Base-by-base conservation (phyloP, 148 eudicot genomes). In the Persicaria tinctoria region DNA sequence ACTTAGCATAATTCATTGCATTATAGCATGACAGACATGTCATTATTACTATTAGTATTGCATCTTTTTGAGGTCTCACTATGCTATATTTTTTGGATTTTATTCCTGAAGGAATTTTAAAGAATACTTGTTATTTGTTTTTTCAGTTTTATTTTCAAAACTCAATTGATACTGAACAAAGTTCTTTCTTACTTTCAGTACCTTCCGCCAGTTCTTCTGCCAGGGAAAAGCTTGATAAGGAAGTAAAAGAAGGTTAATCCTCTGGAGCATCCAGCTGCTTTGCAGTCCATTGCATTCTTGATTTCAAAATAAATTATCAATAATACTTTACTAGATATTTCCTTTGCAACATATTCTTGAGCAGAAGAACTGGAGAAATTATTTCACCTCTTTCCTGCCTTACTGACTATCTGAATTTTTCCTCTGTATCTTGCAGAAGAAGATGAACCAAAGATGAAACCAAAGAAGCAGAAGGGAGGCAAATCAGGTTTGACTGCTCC, bases 401-500 rank as follows among this genome's bases (percentile, higher is more conserved):
- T 27, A 11, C 70, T 66, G 70, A 41, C 11, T 41, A 53, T 53
- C 56, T 53, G n/a, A 53, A 53, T 53, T 53, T 55, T 57, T 8
- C 14, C 17, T 4, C 1, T 41, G 47, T 41, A 13, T 41, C 47
- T 38, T 66, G 70, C 60, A 82, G 88, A 72, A 80, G 76, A 32
- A 59, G 80, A 83, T 41, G 71, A 80, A 70, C 66, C 72, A 46
- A 78, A 83, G 80, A 74, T 11, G 60, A 81, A 82, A 76, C 76
- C 63, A 14, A 88, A 88, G 72, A 79, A 55, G 50, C 86, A 66
- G 56, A 83, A 83, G 74, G 87, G 82, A 47, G 74, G 69, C 55
- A 44, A 60, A 75, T 75, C 83, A 17, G 92, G 88, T 47, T 80
- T 89, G 48, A 82, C 77, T 82, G 78, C 74, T 46, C 88, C 90